A percentile compares a stretch with the other conserved stretches of the same genome.
Conservation (phyloP, 2,329 filamentous ascomycete species). For the Fusarium odoratissimum region DNA sequence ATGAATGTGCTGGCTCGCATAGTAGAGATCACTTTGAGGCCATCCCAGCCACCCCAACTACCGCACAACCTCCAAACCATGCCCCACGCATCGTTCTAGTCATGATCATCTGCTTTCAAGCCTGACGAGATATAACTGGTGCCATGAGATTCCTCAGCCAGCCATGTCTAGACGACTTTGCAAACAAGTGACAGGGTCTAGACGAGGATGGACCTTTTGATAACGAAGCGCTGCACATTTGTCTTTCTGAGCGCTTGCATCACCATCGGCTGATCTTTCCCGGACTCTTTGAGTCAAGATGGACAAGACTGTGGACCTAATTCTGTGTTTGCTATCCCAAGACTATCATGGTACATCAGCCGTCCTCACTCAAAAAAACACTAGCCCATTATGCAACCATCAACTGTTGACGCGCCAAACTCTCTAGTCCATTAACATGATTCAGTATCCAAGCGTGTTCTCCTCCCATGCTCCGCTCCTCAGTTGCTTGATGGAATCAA, state of each 20-base stretch:
- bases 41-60: constrained; percentile 16
- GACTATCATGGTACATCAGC: constrained; percentile 12
- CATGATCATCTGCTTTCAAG: background rate
- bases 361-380: constrained; percentile 27
- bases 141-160: background rate
- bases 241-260: constrained; percentile 9
- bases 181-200: constrained; percentile 5
- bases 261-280: background rate
- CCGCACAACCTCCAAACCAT: constrained; percentile 3
- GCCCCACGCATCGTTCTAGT: constrained; percentile 20
- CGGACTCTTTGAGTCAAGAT: background rate
- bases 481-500: constrained; percentile 17
- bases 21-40: constrained; percentile 14
- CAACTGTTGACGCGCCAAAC: constrained; percentile 14
- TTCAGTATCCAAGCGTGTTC: constrained; percentile 10
- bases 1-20: constrained; percentile 9
- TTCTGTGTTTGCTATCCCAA: constrained; percentile 20
- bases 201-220: constrained; percentile 7
- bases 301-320: constrained; percentile 13
- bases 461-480: background rate
- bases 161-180: background rate
- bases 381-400: constrained; percentile 28
- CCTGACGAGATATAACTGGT: background rate
- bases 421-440: constrained; percentile 14
- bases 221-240: background rate